Evolutionary conservation across 768 basidiomycete species (phyloP).

Genomic region (Leccinum longicurvipes): DNA sequence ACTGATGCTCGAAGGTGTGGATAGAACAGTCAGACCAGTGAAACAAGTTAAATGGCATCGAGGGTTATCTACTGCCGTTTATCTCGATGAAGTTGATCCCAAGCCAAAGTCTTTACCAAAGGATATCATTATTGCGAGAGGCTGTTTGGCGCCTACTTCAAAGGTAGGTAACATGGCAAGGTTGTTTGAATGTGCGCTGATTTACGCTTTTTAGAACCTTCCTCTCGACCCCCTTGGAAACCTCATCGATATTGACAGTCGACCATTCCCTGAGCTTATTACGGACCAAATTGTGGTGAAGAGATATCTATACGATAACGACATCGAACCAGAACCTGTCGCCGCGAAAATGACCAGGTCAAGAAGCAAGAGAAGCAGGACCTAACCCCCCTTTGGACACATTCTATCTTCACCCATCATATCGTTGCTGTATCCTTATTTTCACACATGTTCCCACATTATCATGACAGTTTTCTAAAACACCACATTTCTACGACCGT

Average conservation of each 20-base stretch:
- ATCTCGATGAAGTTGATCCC: conserved; percentile 60
- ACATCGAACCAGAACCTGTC: conserved; percentile 38
- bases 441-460: conserved; percentile 9
- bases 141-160: conserved; percentile 64
- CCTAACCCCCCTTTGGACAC: conserved; percentile 8
- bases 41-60: conserved; percentile 78
- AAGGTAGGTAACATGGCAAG: conserved; percentile 47
- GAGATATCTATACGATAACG: conserved; percentile 79
- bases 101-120: conserved; percentile 43
- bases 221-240: conserved; percentile 73
- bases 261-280: conserved; percentile 54
- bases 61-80: conserved; percentile 59
- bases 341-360: conserved; percentile 54
- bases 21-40: conserved; percentile 30
- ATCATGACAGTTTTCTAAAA: conserved; percentile 1
- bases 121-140: conserved; percentile 44
- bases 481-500: not conserved
- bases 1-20: conserved; percentile 35
- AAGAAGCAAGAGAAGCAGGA: conserved; percentile 49
- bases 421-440: conserved; percentile 35
- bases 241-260: conserved; percentile 48
- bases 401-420: conserved; percentile 18
- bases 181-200: not conserved
- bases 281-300: conserved; percentile 69
- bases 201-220: conserved; percentile 41